These are phyloP conservation scores for Eucalyptus guilfoylei DNA, from an alignment of 345 rosid species.

Conservation along the genomic window DNA sequence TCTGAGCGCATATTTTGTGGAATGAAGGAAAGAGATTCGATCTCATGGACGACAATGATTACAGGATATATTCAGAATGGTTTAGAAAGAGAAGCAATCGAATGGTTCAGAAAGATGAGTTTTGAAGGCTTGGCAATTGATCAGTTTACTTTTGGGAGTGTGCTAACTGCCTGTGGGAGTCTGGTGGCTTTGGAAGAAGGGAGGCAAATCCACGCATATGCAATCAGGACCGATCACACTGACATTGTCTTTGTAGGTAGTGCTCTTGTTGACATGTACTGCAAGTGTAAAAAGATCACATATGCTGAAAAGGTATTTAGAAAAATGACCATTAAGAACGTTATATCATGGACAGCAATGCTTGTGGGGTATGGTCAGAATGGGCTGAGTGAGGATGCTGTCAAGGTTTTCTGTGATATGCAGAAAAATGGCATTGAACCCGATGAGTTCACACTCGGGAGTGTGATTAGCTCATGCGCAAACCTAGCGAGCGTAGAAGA, in stretches of 20 bases:
- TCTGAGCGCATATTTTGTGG: slow-evolving; percentile 35
- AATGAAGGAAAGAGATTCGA: slow-evolving; percentile 66
- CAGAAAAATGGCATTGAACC: slow-evolving; percentile 66
- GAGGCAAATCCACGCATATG: slow-evolving; percentile 56
- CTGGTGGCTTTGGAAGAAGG: slow-evolving; percentile 50
- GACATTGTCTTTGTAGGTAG: slow-evolving; percentile 70
- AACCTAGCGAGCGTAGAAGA: slow-evolving; percentile 85
- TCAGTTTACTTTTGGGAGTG: slow-evolving; percentile 84
- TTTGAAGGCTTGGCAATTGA: slow-evolving; percentile 49
- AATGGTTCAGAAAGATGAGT: slow-evolving; percentile 59
- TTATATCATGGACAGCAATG: slow-evolving; percentile 94
- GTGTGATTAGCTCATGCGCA: slow-evolving; percentile 88
- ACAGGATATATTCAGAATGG: slow-evolving; percentile 70
- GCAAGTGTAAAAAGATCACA: slow-evolving; percentile 52
- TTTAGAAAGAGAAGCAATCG: slow-evolving; percentile 43
- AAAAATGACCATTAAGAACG: slow-evolving; percentile 57
- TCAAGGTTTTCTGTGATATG: slow-evolving; percentile 54
- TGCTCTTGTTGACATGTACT: slow-evolving; percentile 94
- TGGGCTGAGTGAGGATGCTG: slow-evolving; percentile 73
- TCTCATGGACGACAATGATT: slow-evolving; percentile 87
- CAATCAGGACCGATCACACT: slow-evolving; percentile 38
- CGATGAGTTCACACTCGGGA: slow-evolving; percentile 77
- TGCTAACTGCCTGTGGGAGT: slow-evolving; percentile 71
- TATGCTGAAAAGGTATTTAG: slow-evolving; percentile 59
- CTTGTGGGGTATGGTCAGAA: slow-evolving; percentile 86